Conservation (phyloP, 371 early-diverging fungal genomes). For the Nematocida sp. region DNA sequence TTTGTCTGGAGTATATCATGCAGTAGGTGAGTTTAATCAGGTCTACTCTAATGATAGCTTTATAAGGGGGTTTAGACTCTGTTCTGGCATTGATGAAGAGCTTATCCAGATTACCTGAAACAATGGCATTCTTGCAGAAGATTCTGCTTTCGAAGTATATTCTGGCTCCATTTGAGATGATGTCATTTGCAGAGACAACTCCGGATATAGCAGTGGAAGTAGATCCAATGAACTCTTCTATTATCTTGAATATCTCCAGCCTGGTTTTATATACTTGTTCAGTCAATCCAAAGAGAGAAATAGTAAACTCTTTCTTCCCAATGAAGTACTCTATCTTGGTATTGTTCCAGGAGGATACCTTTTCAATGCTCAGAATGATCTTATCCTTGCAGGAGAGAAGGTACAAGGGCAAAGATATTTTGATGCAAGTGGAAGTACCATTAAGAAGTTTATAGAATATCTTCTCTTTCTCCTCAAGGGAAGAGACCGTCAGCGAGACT, state of each 20-base stretch:
- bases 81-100: background rate
- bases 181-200: background rate
- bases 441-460: background rate
- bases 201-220: background rate
- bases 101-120: background rate
- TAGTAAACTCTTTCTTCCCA: background rate
- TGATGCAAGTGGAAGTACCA: background rate
- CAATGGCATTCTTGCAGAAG: constrained; percentile 28
- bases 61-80: background rate
- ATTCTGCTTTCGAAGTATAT: constrained; percentile 54
- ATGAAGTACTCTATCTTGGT: background rate
- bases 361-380: constrained; percentile 21
- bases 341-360: constrained; percentile 17
- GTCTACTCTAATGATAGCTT: constrained; percentile 12
- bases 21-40: constrained; percentile 32
- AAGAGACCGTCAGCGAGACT: background rate
- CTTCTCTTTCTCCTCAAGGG: background rate
- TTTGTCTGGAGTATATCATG: constrained; percentile 21
- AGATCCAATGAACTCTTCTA: constrained; percentile 39
- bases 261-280: constrained; percentile 4
- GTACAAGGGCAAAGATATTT: constrained; percentile 4
- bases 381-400: constrained; percentile 9
- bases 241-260: constrained; percentile 27
- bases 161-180: constrained; percentile 30
- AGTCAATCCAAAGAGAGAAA: constrained; percentile 15